Evolutionary conservation across 768 basidiomycete species (phyloP), one percentile per base, ranked within the genome.

Genomic region (Boletellus sp.): DNA sequence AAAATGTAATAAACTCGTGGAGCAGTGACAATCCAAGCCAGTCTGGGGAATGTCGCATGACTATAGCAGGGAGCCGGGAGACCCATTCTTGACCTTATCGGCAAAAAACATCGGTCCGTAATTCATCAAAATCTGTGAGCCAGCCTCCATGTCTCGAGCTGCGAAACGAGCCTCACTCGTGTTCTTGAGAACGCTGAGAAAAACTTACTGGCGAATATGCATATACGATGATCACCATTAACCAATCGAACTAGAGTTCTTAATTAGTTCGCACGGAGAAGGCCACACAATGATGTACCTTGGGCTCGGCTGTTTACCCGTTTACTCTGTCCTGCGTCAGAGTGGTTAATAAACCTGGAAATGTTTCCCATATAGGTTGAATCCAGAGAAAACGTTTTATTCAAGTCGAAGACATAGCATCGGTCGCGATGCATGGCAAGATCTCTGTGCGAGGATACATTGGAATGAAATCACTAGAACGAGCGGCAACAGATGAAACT

Each of bases 291-390:
- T 9, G 17, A 60, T 72, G 23, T 55, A 83, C 83, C 72, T 48
- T 50, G 57, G 0, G 80, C 80, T 1, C 52, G 43, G 51, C 77
- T 78, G 56, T 84, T 87, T 12, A 47, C 55, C 20, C 31, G 55
- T 15, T 28, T 52, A 10, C 54, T 34, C 33, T 35, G 3, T 68
- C 61, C 16, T 39, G 54, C 43, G 51, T 50, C 42, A 40, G 56
- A 19, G 70, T 90, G 87, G 57, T 90, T 85, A 46, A 89, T 79
- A 56, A 81, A 88, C 13, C 85, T 73, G n/a, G 84, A 72, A 35
- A 74, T 71, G 50, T 88, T 88, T 4, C 84, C 86, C 1, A 70
- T 75, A 32, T 69, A 72, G 16, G 74, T 64, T 26, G 78, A 70
- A 60, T 90, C 87, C n/a, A 87, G 57, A 8, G 74, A 69, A 24